Evolutionary conservation across 2,329 filamentous ascomycete genomes (phyloP).

Genomic region (Nothophoma quercina): DNA sequence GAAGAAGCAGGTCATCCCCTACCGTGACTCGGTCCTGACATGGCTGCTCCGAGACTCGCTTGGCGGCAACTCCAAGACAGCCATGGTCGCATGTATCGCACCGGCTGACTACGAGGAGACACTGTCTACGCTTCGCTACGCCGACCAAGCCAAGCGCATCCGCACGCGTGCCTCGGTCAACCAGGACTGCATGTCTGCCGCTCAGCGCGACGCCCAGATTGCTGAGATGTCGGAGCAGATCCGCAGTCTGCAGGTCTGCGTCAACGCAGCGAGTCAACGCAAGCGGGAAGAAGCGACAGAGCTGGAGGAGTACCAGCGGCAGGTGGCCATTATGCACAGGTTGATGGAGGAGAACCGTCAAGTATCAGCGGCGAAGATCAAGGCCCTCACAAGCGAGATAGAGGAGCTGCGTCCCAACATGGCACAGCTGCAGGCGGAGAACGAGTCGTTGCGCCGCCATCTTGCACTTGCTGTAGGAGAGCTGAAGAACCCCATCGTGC

Average conservation of each 20-base stretch:
- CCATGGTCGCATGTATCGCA: conserved; percentile 98
- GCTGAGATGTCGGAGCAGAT: conserved; percentile 95
- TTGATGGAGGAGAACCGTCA: conserved; percentile 94
- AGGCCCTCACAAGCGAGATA: conserved; percentile 69
- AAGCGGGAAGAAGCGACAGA: conserved; percentile 85
- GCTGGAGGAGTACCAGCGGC: conserved; percentile 92
- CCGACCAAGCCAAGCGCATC: conserved; percentile 97
- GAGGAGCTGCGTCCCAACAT: conserved; percentile 58
- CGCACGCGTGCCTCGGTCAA: conserved; percentile 94
- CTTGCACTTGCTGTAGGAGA: conserved; percentile 85
- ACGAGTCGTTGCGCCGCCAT: conserved; percentile 87
- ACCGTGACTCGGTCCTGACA: conserved; percentile 83
- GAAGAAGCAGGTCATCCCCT: conserved; percentile 77
- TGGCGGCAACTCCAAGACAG: conserved; percentile 96
- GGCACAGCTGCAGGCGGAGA: conserved; percentile 71
- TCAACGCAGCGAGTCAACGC: conserved; percentile 64
- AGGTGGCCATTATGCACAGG: conserved; percentile 88
- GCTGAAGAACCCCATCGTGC: conserved; percentile 88
- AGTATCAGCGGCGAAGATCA: conserved; percentile 92
- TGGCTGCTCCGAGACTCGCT: conserved; percentile 95
- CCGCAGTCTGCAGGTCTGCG: conserved; percentile 78
- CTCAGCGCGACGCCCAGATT: conserved; percentile 94
- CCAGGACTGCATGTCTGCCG: conserved; percentile 90
- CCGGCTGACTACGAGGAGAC: conserved; percentile 98
- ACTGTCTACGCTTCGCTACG: conserved; percentile 92